Conservation (phyloP, 2,329 filamentous ascomycete genomes). For the Alternaria hordeiaustralica region DNA sequence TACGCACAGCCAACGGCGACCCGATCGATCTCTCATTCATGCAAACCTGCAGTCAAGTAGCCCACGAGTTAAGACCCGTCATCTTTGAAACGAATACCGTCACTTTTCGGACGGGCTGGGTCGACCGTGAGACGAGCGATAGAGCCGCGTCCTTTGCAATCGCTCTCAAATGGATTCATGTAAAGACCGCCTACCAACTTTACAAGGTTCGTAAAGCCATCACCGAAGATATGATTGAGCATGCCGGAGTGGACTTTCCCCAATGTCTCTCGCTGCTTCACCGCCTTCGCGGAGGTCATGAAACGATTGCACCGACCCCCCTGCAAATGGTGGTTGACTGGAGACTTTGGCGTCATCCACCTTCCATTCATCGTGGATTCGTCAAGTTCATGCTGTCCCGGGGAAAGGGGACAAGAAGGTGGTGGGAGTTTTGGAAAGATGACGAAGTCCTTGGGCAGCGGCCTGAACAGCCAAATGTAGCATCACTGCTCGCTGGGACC, state of each 20-base stretch:
- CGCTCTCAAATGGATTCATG: neutral
- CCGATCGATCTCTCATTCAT: neutral
- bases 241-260: neutral
- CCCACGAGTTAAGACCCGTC: neutral
- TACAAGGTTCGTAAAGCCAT: neutral
- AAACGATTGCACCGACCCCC: neutral
- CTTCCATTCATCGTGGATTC: neutral
- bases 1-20: neutral
- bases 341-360: neutral
- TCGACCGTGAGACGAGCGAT: neutral
- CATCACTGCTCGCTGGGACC: neutral
- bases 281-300: neutral
- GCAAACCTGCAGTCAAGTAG: neutral
- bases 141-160: neutral
- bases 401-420: neutral
- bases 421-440: neutral
- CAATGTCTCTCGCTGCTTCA: neutral
- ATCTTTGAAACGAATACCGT: neutral
- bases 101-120: neutral
- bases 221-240: neutral
- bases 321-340: neutral
- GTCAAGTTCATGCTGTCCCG: neutral
- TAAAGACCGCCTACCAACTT: neutral
- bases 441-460: neutral
- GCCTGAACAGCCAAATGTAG: neutral